phyloP scores from a whole-genome alignment of 305 asterid species.

The Salvia sclarea region DNA sequence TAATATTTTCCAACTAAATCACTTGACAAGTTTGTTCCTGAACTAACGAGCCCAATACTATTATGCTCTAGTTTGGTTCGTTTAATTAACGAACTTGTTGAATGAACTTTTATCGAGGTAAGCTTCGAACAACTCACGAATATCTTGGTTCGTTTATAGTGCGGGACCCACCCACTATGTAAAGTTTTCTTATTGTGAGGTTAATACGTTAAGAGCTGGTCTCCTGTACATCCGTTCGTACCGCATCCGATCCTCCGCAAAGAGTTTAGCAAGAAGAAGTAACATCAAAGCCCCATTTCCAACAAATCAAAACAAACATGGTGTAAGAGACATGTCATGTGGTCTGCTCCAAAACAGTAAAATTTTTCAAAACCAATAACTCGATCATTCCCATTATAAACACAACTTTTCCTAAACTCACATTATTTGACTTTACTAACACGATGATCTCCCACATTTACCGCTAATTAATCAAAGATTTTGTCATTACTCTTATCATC shows the following conservation, averaged over 20 bases:
- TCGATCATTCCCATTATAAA: slow-evolving; percentile 22
- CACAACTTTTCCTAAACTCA: slow-evolving; percentile 7
- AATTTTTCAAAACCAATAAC: background rate
- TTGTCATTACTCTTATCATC: slow-evolving; percentile 11
- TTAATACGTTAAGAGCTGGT: too few relatives aligned
- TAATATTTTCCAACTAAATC: too few relatives aligned
- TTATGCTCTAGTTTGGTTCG: too few relatives aligned
- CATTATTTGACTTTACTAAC: background rate
- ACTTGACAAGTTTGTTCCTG: too few relatives aligned
- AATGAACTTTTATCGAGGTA: too few relatives aligned
- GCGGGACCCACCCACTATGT: too few relatives aligned
- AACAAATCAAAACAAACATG: slow-evolving; percentile 34
- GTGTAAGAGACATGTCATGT: slow-evolving; percentile 41
- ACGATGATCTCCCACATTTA: background rate
- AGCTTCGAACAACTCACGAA: too few relatives aligned
- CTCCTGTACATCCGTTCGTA: too few relatives aligned
- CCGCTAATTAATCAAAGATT: slow-evolving; percentile 5
- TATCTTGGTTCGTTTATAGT: too few relatives aligned
- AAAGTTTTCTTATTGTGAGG: too few relatives aligned
- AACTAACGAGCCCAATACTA: too few relatives aligned
- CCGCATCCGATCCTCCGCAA: slow-evolving; percentile 38
- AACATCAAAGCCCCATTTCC: slow-evolving; percentile 32
- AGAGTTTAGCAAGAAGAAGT: slow-evolving; percentile 33
- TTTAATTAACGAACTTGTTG: too few relatives aligned
- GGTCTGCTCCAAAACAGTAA: slow-evolving; percentile 35